These are phyloP conservation scores for Hypoxylon sp. DNA, from an alignment of 2,329 filamentous ascomycete species.

Conservation along the genomic window DNA sequence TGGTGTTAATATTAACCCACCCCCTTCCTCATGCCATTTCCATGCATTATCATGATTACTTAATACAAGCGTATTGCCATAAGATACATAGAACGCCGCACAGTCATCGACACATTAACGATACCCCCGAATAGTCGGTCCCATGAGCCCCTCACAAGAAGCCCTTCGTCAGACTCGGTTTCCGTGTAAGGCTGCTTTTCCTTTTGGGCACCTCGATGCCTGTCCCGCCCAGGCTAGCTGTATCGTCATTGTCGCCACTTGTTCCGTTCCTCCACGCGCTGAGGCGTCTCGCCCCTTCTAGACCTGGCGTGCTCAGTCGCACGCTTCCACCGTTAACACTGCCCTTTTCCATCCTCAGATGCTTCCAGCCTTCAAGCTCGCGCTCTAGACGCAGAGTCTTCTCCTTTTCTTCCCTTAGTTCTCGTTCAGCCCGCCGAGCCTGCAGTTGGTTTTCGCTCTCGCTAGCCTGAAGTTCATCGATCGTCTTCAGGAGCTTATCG, in stretches of 20 bases:
- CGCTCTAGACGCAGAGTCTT: conserved; percentile 85
- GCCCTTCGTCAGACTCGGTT: conserved; percentile 82
- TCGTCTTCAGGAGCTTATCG: conserved; percentile 88
- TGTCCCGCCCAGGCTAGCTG: conserved; percentile 49
- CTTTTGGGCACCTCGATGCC: conserved; percentile 72
- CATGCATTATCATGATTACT: conserved; percentile 43
- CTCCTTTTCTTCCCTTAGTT: conserved; percentile 90
- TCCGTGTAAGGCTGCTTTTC: conserved; percentile 75
- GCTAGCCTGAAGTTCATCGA: conserved; percentile 92
- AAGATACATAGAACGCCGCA: conserved; percentile 27
- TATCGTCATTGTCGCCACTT: conserved; percentile 58
- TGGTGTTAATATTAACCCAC: conserved; percentile 14
- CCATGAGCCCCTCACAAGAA: conserved; percentile 68
- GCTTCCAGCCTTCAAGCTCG: conserved; percentile 89
- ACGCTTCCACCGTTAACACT: conserved; percentile 50
- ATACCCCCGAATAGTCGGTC: conserved; percentile 12
- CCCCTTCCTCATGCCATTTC: conserved; percentile 24
- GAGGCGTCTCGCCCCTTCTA: conserved; percentile 52
- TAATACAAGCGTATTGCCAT: conserved; percentile 37
- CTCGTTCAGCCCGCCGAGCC: conserved; percentile 88
- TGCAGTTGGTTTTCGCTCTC: conserved; percentile 87
- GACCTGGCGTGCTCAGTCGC: conserved; percentile 48
- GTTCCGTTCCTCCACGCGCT: conserved; percentile 69
- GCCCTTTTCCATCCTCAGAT: conserved; percentile 76
- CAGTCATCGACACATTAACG: conserved; percentile 33